phyloP scores from a whole-genome alignment of 2,329 filamentous ascomycete genomes.

The Fusarium bactridioides region DNA sequence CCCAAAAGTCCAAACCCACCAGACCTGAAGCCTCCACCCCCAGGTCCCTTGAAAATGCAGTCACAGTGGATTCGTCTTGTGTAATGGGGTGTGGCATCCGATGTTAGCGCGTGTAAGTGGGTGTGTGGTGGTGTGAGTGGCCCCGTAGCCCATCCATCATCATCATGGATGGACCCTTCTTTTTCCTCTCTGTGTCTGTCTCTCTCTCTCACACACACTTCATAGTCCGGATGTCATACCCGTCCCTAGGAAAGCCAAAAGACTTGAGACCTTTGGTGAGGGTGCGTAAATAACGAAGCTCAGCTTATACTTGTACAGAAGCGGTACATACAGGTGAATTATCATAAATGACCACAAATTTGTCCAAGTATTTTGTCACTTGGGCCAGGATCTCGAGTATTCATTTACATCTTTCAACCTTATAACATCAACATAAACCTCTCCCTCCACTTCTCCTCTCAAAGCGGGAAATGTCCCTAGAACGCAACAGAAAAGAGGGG shows the following conservation, averaged over 20 bases:
- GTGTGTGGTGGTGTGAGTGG: constrained; percentile 14
- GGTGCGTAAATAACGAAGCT: background rate
- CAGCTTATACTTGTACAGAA: background rate
- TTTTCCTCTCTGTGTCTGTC: constrained; percentile 1
- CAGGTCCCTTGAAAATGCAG: constrained; percentile 34
- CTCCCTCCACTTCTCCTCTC: background rate
- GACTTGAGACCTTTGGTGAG: background rate
- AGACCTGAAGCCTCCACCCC: constrained; percentile 26
- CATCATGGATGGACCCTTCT: constrained; percentile 36
- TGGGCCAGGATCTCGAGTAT: background rate
- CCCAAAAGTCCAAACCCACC: background rate
- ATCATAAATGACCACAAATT: background rate
- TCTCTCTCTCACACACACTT: background rate
- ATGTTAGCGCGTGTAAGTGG: background rate
- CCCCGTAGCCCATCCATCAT: constrained; percentile 15
- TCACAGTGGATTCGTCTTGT: constrained; percentile 17
- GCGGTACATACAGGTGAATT: background rate
- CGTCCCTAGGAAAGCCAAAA: background rate
- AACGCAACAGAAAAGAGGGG: constrained; percentile 11
- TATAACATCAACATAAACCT: constrained; percentile 4
- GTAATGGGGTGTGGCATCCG: constrained; percentile 19
- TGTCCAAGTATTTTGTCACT: background rate
- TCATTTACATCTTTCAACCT: background rate
- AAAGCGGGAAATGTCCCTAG: background rate
- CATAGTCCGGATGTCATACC: constrained; percentile 8